Conservation (phyloP, 345 rosid species). For the Murraya koenigii region DNA sequence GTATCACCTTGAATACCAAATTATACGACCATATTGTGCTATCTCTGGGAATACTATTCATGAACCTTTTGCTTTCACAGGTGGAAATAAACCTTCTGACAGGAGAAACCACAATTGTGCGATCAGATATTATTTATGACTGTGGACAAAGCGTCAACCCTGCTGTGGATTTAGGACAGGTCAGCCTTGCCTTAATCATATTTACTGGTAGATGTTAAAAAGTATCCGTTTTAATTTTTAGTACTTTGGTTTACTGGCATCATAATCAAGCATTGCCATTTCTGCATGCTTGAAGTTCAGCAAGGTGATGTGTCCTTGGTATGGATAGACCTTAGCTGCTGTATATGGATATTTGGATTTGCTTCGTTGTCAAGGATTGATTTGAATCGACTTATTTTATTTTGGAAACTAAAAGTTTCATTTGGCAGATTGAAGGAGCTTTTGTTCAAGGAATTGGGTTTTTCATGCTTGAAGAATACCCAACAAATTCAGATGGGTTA, state of each 20-base stretch:
- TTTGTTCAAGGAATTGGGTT: conserved; percentile 94
- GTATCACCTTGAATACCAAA: not conserved
- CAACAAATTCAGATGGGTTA: conserved; percentile 70
- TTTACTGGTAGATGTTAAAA: not conserved
- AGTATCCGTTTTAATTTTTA: not conserved
- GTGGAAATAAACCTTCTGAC: conserved; percentile 88
- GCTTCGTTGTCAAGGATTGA: not conserved
- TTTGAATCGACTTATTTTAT: not conserved
- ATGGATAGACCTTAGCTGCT: conserved; percentile 23
- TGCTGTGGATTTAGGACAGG: conserved; percentile 98
- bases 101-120: conserved; percentile 70
- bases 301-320: conserved; percentile 12
- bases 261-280: not conserved
- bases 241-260: not conserved
- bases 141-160: conserved; percentile 97
- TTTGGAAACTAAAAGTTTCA: not conserved
- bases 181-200: conserved; percentile 21
- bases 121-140: conserved; percentile 79
- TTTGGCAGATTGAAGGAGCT: conserved; percentile 87
- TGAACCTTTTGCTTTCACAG: conserved; percentile 33
- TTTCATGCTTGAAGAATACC: conserved; percentile 89
- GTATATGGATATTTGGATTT: not conserved
- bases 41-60: not conserved
- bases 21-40: conserved; percentile 33
- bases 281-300: conserved; percentile 19